These are phyloP conservation scores for Tagetes erecta DNA, from an alignment of 129 eudicot genomes.

Conservation along the genomic window DNA sequence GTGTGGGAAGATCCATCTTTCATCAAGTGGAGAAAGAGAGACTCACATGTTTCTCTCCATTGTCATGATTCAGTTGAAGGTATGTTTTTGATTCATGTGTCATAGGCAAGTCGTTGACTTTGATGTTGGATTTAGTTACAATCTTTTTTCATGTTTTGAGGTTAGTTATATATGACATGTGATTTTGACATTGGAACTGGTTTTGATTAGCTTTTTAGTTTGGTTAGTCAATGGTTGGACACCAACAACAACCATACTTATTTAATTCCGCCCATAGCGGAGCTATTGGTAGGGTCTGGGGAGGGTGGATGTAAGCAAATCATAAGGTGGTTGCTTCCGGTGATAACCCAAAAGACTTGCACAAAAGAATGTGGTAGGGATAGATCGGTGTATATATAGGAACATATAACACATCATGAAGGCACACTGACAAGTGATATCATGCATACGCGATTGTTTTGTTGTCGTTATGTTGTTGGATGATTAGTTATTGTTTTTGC, in stretches of 20 bases:
- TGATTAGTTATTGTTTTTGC: neutral
- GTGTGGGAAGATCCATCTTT: slow-evolving; percentile 92
- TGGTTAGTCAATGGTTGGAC: neutral
- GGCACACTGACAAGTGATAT: no score
- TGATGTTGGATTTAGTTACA: neutral
- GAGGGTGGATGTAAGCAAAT: no score
- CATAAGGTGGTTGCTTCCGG: neutral
- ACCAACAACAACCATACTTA: neutral
- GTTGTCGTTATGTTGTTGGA: neutral
- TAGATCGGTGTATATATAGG: no score
- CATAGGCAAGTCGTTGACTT: slow-evolving; percentile 11
- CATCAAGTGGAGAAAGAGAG: slow-evolving; percentile 94
- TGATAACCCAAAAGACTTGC: no score
- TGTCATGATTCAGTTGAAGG: slow-evolving; percentile 97
- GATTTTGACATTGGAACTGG: slow-evolving; percentile 1
- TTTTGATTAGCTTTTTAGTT: neutral
- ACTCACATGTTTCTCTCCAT: slow-evolving; percentile 86
- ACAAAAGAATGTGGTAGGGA: neutral
- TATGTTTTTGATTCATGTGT: neutral
- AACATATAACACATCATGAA: no score
- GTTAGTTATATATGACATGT: slow-evolving; percentile 24
- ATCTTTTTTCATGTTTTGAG: slow-evolving; percentile 27
- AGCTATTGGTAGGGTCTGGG: no score
- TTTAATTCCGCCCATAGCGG: no score
- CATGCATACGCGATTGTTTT: neutral